Percentiles rank a stretch among this genome's conserved stretches.
These are phyloP conservation scores for Melampsora americana DNA, from an alignment of 1,284 basidiomycete genomes.

Conservation along the genomic window DNA sequence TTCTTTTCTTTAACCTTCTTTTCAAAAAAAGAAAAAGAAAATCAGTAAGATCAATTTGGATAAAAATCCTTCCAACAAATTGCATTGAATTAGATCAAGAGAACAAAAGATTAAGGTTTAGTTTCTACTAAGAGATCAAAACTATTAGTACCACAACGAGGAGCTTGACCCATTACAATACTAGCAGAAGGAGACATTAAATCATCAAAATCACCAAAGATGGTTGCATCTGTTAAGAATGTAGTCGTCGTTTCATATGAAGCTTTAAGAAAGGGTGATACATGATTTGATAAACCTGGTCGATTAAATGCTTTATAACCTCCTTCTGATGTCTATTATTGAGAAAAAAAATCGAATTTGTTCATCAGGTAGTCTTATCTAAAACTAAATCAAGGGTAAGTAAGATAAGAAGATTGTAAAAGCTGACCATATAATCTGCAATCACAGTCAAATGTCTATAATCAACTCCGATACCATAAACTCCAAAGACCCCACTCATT, in stretches of 20 bases:
- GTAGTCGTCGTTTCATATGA: conserved; percentile 96
- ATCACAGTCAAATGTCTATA: conserved; percentile 92
- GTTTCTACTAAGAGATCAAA: conserved; percentile 59
- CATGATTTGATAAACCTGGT: conserved; percentile 83
- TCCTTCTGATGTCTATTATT: conserved; percentile 84
- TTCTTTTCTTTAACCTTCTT: too few relatives aligned
- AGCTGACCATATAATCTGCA: conserved; percentile 93
- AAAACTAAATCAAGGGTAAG: too few relatives aligned
- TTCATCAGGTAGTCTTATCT: too few relatives aligned
- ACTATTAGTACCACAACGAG: conserved; percentile 76
- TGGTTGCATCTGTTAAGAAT: conserved; percentile 88
- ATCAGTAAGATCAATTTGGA: too few relatives aligned
- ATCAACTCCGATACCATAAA: conserved; percentile 95
- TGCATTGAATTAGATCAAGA: too few relatives aligned
- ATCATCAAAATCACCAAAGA: conserved; percentile 92
- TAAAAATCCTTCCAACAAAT: too few relatives aligned
- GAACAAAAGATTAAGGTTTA: background rate
- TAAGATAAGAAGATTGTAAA: too few relatives aligned
- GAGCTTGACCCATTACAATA: conserved; percentile 84
- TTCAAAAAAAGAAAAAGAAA: too few relatives aligned
- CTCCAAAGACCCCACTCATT: conserved; percentile 87
- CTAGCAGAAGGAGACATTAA: conserved; percentile 81
- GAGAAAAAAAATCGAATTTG: background rate
- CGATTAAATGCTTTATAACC: conserved; percentile 98
- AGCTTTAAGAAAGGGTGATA: conserved; percentile 91